Percentiles rank a stretch among this genome's conserved stretches.
Evolutionary conservation across 106 monocot genomes (phyloP).

Genomic region (Dactylorhiza incarnata): DNA sequence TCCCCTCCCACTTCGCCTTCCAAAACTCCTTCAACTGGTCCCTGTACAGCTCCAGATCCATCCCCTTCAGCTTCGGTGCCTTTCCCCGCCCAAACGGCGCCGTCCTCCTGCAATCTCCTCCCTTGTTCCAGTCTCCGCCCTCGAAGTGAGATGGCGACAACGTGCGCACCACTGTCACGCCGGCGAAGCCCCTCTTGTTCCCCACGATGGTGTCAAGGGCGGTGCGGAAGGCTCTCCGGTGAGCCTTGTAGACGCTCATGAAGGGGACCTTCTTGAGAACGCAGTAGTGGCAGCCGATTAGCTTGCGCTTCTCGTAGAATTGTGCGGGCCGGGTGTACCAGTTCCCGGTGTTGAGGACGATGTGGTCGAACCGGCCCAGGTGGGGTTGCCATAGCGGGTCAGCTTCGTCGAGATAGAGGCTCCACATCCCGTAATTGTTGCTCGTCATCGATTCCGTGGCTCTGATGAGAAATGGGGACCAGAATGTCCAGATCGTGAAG

Average conservation of each 20-base stretch:
- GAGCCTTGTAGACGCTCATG: slow-evolving; percentile 21
- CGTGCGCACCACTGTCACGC: slow-evolving; percentile 24
- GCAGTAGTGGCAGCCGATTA: slow-evolving; percentile 37
- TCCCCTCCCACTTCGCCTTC: slow-evolving; percentile 25
- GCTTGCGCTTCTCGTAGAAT: slow-evolving; percentile 16
- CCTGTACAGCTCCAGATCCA: slow-evolving; percentile 26
- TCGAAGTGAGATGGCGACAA: slow-evolving; percentile 42
- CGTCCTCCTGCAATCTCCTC: slow-evolving; percentile 37
- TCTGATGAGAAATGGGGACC: slow-evolving; percentile 47
- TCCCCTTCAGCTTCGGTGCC: slow-evolving; percentile 11
- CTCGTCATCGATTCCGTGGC: slow-evolving; percentile 3
- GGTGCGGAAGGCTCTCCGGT: slow-evolving; percentile 30
- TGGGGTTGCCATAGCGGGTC: slow-evolving; percentile 25
- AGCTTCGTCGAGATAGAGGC: slow-evolving; percentile 34
- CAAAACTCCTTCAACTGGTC: slow-evolving; percentile 35
- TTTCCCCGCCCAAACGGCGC: slow-evolving; percentile 25
- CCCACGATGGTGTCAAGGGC: slow-evolving; percentile 20
- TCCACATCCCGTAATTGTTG: slow-evolving; percentile 14
- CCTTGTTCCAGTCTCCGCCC: slow-evolving; percentile 41
- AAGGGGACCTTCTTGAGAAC: slow-evolving; percentile 7
- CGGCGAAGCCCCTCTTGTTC: slow-evolving; percentile 6
- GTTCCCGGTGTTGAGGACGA: slow-evolving; percentile 42
- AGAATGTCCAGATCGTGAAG: slow-evolving; percentile 47
- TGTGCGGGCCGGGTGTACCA: slow-evolving; percentile 52
- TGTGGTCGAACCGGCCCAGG: slow-evolving; percentile 22